Conservation (phyloP, 139 green algal genomes). For the Tetradesmus lagerheimii region DNA sequence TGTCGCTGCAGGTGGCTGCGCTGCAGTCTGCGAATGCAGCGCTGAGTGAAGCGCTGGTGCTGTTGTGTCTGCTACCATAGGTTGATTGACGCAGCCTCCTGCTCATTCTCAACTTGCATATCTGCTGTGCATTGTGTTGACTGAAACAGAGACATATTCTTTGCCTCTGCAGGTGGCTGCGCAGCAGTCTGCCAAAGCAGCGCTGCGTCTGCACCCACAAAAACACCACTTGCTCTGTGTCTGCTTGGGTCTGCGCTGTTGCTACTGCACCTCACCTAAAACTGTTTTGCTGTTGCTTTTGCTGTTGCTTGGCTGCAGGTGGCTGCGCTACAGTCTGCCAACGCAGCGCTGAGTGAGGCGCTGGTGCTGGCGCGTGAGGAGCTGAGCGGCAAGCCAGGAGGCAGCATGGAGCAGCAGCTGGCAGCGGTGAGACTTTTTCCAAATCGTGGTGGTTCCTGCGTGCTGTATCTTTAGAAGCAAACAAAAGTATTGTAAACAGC, state of each 20-base stretch:
- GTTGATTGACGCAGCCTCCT: too few species aligned
- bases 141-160: too few species aligned
- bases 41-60: conserved; percentile 11
- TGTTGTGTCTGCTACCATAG: too few species aligned
- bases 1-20: not conserved
- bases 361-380: conserved; percentile 22
- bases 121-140: too few species aligned
- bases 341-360: conserved; percentile 16
- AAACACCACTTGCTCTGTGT: too few species aligned
- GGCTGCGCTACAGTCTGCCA: conserved; percentile 7
- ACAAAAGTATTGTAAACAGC: too few species aligned
- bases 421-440: conserved; percentile 40
- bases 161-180: not conserved
- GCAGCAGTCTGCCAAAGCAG: conserved; percentile 5
- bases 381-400: not conserved
- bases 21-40: not conserved
- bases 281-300: too few species aligned
- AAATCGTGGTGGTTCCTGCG: too few species aligned
- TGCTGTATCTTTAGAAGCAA: too few species aligned
- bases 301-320: not conserved
- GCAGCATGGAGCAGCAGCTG: conserved; percentile 1
- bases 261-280: too few species aligned
- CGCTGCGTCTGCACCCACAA: conserved; percentile 11
- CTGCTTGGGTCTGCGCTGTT: too few species aligned
- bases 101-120: too few species aligned